Percentiles rank a stretch among this genome's conserved stretches.
Conservation (phyloP, 768 basidiomycete species). For the Leccinum subtestaceum region DNA sequence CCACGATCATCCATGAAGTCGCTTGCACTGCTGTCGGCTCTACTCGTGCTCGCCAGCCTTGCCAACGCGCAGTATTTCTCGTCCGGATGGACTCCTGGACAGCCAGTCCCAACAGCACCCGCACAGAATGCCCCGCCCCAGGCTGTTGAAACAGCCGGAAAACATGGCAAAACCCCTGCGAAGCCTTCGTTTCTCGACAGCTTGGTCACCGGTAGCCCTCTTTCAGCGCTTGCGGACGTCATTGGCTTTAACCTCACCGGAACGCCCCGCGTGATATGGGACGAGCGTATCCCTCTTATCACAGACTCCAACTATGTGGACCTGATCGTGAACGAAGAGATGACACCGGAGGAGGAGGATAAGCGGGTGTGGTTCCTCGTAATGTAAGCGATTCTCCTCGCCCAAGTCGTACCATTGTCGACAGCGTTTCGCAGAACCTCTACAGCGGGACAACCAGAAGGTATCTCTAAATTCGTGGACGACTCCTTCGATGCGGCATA, state of each 20-base stretch:
- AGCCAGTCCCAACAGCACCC: slow-evolving; percentile 41
- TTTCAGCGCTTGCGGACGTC: slow-evolving; percentile 50
- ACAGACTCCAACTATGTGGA: slow-evolving; percentile 80
- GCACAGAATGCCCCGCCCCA: slow-evolving; percentile 14
- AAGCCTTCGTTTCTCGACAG: slow-evolving; percentile 30
- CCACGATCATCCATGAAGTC: slow-evolving; percentile 46
- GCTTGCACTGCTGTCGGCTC: slow-evolving; percentile 35
- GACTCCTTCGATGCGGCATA: slow-evolving; percentile 71
- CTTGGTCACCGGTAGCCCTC: slow-evolving; percentile 51
- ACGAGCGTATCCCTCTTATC: slow-evolving; percentile 70
- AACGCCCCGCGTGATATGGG: slow-evolving; percentile 50
- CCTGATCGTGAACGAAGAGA: slow-evolving; percentile 64
- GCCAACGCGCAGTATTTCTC: slow-evolving; percentile 72
- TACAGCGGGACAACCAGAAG: slow-evolving; percentile 56
- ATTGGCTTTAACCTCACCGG: slow-evolving; percentile 75
- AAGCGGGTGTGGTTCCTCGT: slow-evolving; percentile 75
- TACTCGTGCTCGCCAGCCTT: slow-evolving; percentile 20
- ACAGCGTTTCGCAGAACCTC: slow-evolving; percentile 44
- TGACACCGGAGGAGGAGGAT: slow-evolving; percentile 62
- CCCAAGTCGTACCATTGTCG: neutral
- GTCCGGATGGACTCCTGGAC: slow-evolving; percentile 77
- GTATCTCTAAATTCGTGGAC: slow-evolving; percentile 69
- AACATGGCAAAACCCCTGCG: slow-evolving; percentile 11
- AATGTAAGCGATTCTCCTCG: slow-evolving; percentile 50
- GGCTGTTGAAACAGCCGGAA: slow-evolving; percentile 26